These are phyloP conservation scores for Stropharia rugosoannulata DNA, from an alignment of 768 basidiomycete species.

Conservation along the genomic window DNA sequence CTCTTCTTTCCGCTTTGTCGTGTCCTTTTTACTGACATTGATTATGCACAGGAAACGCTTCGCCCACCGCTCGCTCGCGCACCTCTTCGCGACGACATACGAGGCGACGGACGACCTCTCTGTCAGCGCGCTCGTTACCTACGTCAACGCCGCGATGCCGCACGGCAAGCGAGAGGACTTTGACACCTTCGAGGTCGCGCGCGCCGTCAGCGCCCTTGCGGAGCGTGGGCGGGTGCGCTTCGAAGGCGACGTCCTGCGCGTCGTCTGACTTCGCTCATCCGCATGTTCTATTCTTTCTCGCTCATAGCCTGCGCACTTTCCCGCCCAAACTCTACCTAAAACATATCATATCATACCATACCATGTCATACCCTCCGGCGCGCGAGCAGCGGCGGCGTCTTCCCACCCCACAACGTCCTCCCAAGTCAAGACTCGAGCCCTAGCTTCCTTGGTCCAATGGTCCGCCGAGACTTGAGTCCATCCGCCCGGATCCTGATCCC, in stretches of 20 bases:
- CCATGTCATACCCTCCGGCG: too few species aligned
- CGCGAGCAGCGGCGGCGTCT: too few species aligned
- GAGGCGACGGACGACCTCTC: constrained; percentile 65
- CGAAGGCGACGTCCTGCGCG: constrained; percentile 48
- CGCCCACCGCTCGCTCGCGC: constrained; percentile 55
- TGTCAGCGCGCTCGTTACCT: constrained; percentile 65
- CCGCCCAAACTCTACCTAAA: too few species aligned
- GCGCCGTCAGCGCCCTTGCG: constrained; percentile 42
- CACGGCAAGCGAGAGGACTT: constrained; percentile 77
- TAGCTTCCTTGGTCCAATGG: too few species aligned
- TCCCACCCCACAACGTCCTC: too few species aligned
- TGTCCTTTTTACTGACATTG: background rate
- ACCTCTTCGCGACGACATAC: constrained; percentile 71
- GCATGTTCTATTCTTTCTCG: too few species aligned
- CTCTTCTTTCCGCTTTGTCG: background rate
- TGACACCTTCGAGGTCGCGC: constrained; percentile 70
- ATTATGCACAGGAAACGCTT: constrained; percentile 48
- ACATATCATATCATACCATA: too few species aligned
- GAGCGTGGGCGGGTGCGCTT: constrained; percentile 48
- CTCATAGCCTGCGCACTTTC: too few species aligned
- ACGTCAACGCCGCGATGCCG: constrained; percentile 76
- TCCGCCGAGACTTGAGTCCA: too few species aligned
- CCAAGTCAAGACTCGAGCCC: too few species aligned
- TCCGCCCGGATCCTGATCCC: too few species aligned
- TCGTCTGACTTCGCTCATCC: constrained; percentile 14